A percentile compares a stretch with the other conserved stretches of the same genome.
These are phyloP conservation scores for Arachis monticola DNA, from an alignment of 331 rosid genomes.

Conservation along the genomic window DNA sequence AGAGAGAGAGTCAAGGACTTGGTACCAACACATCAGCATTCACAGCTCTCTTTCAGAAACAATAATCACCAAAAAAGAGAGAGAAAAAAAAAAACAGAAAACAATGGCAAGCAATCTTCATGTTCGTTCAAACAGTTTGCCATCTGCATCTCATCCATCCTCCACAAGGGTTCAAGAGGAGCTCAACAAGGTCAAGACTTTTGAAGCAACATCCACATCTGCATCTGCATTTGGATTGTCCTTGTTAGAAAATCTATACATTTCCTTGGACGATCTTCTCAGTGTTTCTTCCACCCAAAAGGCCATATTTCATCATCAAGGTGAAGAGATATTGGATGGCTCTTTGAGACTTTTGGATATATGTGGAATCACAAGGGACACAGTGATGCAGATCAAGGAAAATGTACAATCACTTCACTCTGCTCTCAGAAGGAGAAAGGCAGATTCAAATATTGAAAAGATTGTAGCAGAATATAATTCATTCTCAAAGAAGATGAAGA, in stretches of 20 bases:
- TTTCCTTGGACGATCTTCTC: constrained; percentile 65
- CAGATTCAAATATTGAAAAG: constrained; percentile 50
- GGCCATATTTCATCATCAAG: constrained; percentile 47
- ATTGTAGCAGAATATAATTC: constrained; percentile 47
- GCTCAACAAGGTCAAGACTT: constrained; percentile 49
- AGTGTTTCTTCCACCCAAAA: constrained; percentile 57
- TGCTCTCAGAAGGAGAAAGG: constrained; percentile 68
- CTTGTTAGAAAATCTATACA: constrained; percentile 52
- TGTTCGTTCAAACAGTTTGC: constrained; percentile 64
- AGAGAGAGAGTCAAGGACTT: constrained; percentile 23
- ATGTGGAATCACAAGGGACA: constrained; percentile 64
- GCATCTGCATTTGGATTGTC: constrained; percentile 32
- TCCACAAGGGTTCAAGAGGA: constrained; percentile 53
- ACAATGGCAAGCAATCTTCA: constrained; percentile 51
- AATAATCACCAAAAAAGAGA: constrained; percentile 5
- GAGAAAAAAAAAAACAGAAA: not conserved
- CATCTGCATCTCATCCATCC: constrained; percentile 66
- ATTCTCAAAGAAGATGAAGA: constrained; percentile 63
- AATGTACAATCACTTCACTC: constrained; percentile 64
- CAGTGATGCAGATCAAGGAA: constrained; percentile 56
- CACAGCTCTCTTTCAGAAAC: not conserved
- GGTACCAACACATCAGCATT: constrained; percentile 30
- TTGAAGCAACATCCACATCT: constrained; percentile 49
- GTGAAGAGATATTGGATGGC: constrained; percentile 62
- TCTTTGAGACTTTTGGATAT: constrained; percentile 63